Evolutionary conservation across 1,139 yeast genomes (phyloP).

Genomic region (Kurtzmaniella quercitrusa): DNA sequence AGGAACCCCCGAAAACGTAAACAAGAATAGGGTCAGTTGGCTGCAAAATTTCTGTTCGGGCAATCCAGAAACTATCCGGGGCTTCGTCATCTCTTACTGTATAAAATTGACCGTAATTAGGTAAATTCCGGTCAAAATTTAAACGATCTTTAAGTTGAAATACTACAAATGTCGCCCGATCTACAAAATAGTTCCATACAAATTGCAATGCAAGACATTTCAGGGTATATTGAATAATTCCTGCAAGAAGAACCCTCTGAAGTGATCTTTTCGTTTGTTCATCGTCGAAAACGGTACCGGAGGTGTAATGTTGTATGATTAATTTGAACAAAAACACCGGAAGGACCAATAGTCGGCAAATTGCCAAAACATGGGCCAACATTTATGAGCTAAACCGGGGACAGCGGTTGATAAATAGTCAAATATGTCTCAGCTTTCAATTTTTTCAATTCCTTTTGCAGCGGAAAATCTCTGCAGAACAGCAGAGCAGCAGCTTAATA

Average conservation of each 20-base stretch:
- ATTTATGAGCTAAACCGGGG: not conserved
- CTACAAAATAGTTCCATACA: not conserved
- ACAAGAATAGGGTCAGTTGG: slow-evolving; percentile 4
- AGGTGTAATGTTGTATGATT: slow-evolving; percentile 7
- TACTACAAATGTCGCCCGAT: not conserved
- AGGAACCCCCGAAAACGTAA: slow-evolving; percentile 10
- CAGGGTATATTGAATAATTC: slow-evolving; percentile 2
- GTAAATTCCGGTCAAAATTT: not conserved
- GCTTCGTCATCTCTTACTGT: not conserved
- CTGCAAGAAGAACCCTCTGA: slow-evolving; percentile 3
- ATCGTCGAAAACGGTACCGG: slow-evolving; percentile 7
- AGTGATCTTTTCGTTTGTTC: slow-evolving; percentile 3
- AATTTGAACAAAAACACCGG: slow-evolving; percentile 3
- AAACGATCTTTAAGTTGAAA: not conserved
- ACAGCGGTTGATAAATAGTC: too few relatives aligned
- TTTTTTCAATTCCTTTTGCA: too few relatives aligned
- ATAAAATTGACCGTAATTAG: not conserved
- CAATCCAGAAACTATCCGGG: slow-evolving; percentile 2
- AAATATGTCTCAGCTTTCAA: too few relatives aligned
- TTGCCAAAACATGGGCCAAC: not conserved
- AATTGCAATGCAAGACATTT: not conserved
- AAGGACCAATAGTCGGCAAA: not conserved
- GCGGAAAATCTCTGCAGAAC: too few relatives aligned
- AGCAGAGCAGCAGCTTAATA: too few relatives aligned
- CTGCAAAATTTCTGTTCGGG: not conserved